Percentiles rank a stretch among this genome's conserved stretches.
These are phyloP conservation scores for Tolypocladium ophioglossoides DNA, from an alignment of 2,329 filamentous ascomycete genomes.

Conservation along the genomic window DNA sequence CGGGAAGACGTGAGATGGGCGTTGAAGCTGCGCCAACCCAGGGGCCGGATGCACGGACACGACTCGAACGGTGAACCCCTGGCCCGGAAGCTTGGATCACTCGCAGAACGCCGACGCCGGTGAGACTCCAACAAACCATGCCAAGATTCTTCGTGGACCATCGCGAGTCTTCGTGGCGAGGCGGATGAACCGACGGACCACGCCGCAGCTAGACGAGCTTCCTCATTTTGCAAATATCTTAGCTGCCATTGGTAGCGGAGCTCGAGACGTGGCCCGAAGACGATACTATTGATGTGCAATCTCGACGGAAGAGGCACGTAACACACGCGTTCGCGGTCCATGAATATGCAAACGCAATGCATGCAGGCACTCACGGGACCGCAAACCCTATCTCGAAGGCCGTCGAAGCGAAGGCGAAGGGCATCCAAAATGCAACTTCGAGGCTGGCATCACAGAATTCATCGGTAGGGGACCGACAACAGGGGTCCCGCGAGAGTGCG, in stretches of 20 bases:
- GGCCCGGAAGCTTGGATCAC: not conserved
- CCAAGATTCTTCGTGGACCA: not conserved
- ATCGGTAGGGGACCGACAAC: too few relatives aligned
- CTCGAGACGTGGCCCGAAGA: not conserved
- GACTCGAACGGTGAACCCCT: not conserved
- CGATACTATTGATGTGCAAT: not conserved
- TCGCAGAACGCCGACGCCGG: not conserved
- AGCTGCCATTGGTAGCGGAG: not conserved
- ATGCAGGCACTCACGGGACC: not conserved
- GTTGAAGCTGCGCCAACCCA: not conserved
- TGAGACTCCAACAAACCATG: not conserved
- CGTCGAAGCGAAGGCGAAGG: not conserved
- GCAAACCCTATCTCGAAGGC: not conserved
- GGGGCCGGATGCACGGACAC: not conserved
- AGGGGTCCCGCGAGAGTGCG: conserved; percentile 1
- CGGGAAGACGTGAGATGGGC: not conserved
- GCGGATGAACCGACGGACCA: not conserved
- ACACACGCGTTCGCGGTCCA: not conserved
- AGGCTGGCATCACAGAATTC: not conserved
- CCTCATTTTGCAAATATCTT: not conserved
- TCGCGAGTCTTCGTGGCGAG: not conserved
- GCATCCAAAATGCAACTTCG: not conserved
- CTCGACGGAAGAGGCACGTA: not conserved
- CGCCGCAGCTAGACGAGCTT: not conserved
- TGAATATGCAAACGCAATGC: not conserved